Evolutionary conservation across 495 filamentous ascomycete genomes (phyloP), one percentile per base, ranked within the genome.

Genomic region (Podospora pseudocomata): DNA sequence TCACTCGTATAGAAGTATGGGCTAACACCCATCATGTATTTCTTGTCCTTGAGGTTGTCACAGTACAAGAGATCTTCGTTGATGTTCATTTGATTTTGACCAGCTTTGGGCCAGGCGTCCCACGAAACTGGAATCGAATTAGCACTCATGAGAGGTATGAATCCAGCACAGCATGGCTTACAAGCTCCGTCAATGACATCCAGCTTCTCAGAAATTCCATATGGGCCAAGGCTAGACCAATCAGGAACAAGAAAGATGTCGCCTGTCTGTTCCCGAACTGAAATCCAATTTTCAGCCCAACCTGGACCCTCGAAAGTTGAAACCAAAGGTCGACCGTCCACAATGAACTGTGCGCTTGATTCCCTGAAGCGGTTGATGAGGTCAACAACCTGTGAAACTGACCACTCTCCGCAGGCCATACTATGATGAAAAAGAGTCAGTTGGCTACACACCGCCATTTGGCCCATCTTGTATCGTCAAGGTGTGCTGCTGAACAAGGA

Each of bases 1-100:
- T 67, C 75, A 78, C 81, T 74, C 0, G 77, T 80, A 70, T 90
- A 94, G 76, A 93, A 92, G 86, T 89, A 92, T 1, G 91, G 91
- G 18, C 89, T 88, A 16, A 91, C 87, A 18, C 86, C 85, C 90
- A 92, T 92, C 90, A 93, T 92, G 77, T 88, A 93, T 5, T 86
- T 80, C 76, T 91, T 91, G 1, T 81, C 83, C 4, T 68, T 64
- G 7, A 85, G 75, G 19, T 76, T 77, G 11, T 79, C 74, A 53
- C 81, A 79, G 77, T 87, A 92, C 0, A 80, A 76, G 20, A 75
- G 67, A 69, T 93, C 91, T 28, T 81, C 81, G 19, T 76, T 76
- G 1, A 80, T 81, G 2, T 79, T 79, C 75, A 88, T 90, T 39
- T 83, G 79, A 1, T 78, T 73, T 2, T 85, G 79, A 19, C 87